Evolutionary conservation across 1,284 basidiomycete species (phyloP).

Genomic region (Boletellus deceptivus): DNA sequence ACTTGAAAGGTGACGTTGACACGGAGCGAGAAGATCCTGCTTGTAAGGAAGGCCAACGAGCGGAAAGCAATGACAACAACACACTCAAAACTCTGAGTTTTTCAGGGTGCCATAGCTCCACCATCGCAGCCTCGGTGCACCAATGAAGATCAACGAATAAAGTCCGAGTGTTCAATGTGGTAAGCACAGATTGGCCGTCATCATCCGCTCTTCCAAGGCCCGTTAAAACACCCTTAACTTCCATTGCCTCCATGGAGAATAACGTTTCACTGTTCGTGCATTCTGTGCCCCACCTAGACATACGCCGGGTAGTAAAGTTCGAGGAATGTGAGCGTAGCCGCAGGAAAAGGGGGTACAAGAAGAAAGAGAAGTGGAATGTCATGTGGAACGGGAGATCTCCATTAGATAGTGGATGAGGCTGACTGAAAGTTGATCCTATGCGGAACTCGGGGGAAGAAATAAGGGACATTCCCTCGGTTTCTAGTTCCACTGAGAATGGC

Average conservation of each 20-base stretch:
- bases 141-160: constrained; percentile 50
- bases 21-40: constrained; percentile 30
- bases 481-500: constrained; percentile 51
- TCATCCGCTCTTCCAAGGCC: constrained; percentile 50
- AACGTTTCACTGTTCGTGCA: constrained; percentile 47
- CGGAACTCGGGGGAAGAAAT: constrained; percentile 36
- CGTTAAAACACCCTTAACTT: constrained; percentile 43
- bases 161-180: constrained; percentile 50
- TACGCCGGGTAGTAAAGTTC: constrained; percentile 20
- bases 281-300: constrained; percentile 34
- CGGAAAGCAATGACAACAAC: constrained; percentile 28
- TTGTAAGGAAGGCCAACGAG: constrained; percentile 25
- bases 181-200: constrained; percentile 37
- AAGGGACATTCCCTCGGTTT: constrained; percentile 46
- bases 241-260: constrained; percentile 56
- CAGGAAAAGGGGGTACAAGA: constrained; percentile 46
- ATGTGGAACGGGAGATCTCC: constrained; percentile 39
- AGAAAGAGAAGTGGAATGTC: constrained; percentile 35
- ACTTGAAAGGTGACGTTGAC: constrained; percentile 48
- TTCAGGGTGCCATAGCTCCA: constrained; percentile 73
- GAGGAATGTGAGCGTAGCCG: constrained; percentile 39
- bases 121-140: constrained; percentile 58
- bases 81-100: constrained; percentile 56
- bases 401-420: constrained; percentile 9
- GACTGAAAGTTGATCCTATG: constrained; percentile 24